Base-by-base conservation (phyloP, 2,329 filamentous ascomycete genomes). In the Aspergillus novoparasiticus region DNA sequence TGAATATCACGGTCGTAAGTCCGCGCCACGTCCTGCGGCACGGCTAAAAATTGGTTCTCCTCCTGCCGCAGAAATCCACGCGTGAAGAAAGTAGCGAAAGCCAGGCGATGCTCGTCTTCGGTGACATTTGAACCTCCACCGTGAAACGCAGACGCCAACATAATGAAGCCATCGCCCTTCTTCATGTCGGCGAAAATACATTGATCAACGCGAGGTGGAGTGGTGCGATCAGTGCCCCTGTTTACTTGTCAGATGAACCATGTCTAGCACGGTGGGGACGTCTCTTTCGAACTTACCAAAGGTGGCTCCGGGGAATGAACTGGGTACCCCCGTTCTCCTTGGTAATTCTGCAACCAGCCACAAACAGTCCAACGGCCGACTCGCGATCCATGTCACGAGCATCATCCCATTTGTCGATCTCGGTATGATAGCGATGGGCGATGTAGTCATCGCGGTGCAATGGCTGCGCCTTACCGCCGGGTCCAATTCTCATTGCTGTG, bases 41-140 rank as follows among this genome's bases (percentile, higher is more conserved):
- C 58, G 3, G 67, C 61, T n/a, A 80, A 67, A 59, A 74, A 79
- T 62, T 79, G 76, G 51, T 80, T 80, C 67, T 81, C 78, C 62
- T 80, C 77, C 59, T 78, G 75, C 2, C 77, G 68, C 32, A 80
- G 58, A 56, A 67, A 77, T 3, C 76, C 76, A 34, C 72, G 66
- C 0, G 72, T 76, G 39, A 72, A 70, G 59, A 79, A 80, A 6
- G 69, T 70, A 8, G 71, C 69, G 51, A 73, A 77, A 3, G 79
- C 57, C 1, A 79, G 66, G 6, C 76, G 63, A 36, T 77, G 66
- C 58, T 78, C 69, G 21, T 77, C 66, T 4, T 57, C 58, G 2
- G 74, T 79, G 1, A 46, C 73, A 57, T 79, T 79, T 3, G 66
- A 66, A 0, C 73, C 69, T 23, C 74, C 77, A 1, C 75, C 78